Conservation (phyloP, 2,329 filamentous ascomycete genomes). For the Colletotrichum theobromicola region DNA sequence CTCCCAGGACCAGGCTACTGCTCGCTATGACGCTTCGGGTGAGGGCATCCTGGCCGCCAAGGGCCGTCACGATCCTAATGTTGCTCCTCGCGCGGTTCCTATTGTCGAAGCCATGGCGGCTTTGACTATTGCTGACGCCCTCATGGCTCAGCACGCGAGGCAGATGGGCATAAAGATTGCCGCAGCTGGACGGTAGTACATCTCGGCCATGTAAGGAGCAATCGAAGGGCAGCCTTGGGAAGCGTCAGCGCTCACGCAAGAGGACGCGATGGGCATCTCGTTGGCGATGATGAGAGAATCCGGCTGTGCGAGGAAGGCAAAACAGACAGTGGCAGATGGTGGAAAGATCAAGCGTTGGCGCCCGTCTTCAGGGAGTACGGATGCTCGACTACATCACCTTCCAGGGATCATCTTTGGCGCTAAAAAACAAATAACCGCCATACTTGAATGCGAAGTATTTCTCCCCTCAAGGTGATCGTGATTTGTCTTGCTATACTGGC, state of each 20-base stretch:
- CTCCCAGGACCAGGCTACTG: conserved; percentile 83
- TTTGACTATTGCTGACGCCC: conserved; percentile 83
- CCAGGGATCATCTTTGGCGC: conserved; percentile 19
- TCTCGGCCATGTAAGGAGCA: not conserved
- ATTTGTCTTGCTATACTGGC: not conserved
- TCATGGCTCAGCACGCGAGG: conserved; percentile 79
- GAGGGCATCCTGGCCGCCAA: conserved; percentile 87
- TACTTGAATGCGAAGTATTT: conserved; percentile 1
- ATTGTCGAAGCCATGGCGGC: conserved; percentile 94
- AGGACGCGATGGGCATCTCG: conserved; percentile 21
- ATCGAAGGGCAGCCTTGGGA: conserved; percentile 4
- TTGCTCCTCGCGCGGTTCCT: conserved; percentile 85
- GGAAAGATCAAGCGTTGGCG: conserved; percentile 22
- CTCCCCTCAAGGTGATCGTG: no score
- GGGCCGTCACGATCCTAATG: conserved; percentile 92
- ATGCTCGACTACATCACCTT: conserved; percentile 21
- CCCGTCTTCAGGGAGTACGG: conserved; percentile 19
- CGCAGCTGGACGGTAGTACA: conserved; percentile 22
- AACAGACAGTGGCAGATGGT: no score
- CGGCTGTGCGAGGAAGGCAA: no score
- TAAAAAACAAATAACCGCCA: conserved; percentile 20
- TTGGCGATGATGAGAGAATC: conserved; percentile 20
- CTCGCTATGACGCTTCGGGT: conserved; percentile 72
- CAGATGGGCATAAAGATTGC: conserved; percentile 32
- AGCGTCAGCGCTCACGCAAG: conserved; percentile 22